phyloP scores from a whole-genome alignment of 2,329 filamentous ascomycete genomes.

The Calonectria pauciramosa region DNA sequence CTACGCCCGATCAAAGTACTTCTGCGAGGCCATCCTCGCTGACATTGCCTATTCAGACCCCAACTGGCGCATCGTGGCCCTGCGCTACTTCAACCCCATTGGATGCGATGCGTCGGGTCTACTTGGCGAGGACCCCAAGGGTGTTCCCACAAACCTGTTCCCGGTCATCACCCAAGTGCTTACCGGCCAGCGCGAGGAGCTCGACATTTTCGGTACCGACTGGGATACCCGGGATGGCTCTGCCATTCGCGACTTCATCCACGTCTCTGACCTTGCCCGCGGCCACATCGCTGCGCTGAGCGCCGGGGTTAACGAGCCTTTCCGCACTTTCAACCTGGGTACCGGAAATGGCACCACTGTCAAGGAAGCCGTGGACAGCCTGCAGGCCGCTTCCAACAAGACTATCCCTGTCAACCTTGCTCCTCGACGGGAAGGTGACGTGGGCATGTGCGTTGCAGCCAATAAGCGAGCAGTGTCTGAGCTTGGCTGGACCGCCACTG shows the following conservation, averaged over 20 bases:
- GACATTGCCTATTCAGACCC: slow-evolving; percentile 73
- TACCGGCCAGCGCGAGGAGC: slow-evolving; percentile 63
- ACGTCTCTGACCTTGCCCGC: slow-evolving; percentile 74
- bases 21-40: slow-evolving; percentile 75
- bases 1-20: slow-evolving; percentile 77
- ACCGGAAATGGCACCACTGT: slow-evolving; percentile 62
- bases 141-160: slow-evolving; percentile 73
- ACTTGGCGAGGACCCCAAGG: slow-evolving; percentile 74
- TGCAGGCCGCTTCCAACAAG: slow-evolving; percentile 52
- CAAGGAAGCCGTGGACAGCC: slow-evolving; percentile 57
- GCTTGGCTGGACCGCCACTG: slow-evolving; percentile 54
- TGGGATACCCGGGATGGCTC: slow-evolving; percentile 77
- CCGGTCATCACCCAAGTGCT: slow-evolving; percentile 74
- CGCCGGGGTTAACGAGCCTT: slow-evolving; percentile 47
- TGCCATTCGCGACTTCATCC: slow-evolving; percentile 77
- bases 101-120: slow-evolving; percentile 75
- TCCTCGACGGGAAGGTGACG: slow-evolving; percentile 56
- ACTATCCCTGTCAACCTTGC: slow-evolving; percentile 54
- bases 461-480: slow-evolving; percentile 56
- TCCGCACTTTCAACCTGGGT: slow-evolving; percentile 61
- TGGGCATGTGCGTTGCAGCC: slow-evolving; percentile 58
- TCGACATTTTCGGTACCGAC: slow-evolving; percentile 75
- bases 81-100: slow-evolving; percentile 78
- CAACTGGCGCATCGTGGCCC: slow-evolving; percentile 72
- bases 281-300: slow-evolving; percentile 73